Evolutionary conservation across 75 land plant species (phyloP).

Genomic region (Pinus taeda): DNA sequence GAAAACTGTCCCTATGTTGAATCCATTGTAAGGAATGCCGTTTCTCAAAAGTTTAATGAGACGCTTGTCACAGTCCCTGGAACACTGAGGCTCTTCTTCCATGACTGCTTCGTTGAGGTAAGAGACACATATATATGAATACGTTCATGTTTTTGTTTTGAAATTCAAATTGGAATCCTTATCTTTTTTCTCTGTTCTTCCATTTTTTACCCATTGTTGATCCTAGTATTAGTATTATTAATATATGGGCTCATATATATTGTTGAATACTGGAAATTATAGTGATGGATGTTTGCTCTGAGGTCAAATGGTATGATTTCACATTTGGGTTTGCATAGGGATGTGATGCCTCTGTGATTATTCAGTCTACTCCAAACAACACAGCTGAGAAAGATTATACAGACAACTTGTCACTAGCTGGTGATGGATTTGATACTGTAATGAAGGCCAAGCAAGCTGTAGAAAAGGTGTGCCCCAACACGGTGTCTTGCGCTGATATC

Average conservation of each 20-base stretch:
- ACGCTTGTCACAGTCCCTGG: conserved; percentile 40
- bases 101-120: conserved; percentile 37
- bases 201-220: neutral
- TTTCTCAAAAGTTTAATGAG: conserved; percentile 30
- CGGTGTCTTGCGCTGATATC: conserved; percentile 37
- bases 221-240: neutral
- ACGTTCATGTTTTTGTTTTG: too few species aligned
- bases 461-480: conserved; percentile 37
- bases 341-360: conserved; percentile 71
- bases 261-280: neutral
- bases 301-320: neutral
- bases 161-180: neutral
- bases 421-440: conserved; percentile 90
- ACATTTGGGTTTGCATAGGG: conserved; percentile 28
- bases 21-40: conserved; percentile 23
- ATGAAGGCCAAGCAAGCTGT: conserved; percentile 78
- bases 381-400: conserved; percentile 66
- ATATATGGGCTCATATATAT: neutral
- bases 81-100: conserved; percentile 60
- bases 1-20: conserved; percentile 55
- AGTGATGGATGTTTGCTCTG: neutral
- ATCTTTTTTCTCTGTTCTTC: neutral
- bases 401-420: conserved; percentile 70
- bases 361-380: conserved; percentile 45
- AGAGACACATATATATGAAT: neutral